These are phyloP conservation scores for Huntiella savannae DNA, from an alignment of 2,329 filamentous ascomycete species.

Conservation along the genomic window DNA sequence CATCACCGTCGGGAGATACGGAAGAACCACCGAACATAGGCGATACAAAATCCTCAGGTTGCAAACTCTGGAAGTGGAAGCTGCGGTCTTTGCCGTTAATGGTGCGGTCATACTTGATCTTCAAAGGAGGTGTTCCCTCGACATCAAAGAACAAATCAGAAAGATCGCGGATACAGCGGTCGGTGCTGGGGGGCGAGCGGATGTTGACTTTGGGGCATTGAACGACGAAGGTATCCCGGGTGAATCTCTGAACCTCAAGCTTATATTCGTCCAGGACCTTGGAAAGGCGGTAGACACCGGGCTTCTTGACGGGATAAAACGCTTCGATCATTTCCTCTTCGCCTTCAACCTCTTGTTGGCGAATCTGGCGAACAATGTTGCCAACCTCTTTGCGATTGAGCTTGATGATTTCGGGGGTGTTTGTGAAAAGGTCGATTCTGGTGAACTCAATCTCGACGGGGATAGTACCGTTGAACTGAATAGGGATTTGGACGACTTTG, in stretches of 20 bases:
- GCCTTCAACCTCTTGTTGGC: slow-evolving; percentile 46
- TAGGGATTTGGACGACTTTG: slow-evolving; percentile 49
- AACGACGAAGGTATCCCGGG: slow-evolving; percentile 66
- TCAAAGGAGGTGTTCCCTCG: slow-evolving; percentile 72
- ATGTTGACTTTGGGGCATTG: slow-evolving; percentile 66
- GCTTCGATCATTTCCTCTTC: slow-evolving; percentile 44
- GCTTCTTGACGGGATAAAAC: slow-evolving; percentile 60
- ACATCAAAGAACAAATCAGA: slow-evolving; percentile 73
- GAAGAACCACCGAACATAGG: slow-evolving; percentile 48
- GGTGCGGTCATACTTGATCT: slow-evolving; percentile 77
- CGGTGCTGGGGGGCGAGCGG: slow-evolving; percentile 37
- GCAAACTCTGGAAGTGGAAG: slow-evolving; percentile 81
- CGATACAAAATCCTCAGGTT: slow-evolving; percentile 69
- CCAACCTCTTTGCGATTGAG: slow-evolving; percentile 57
- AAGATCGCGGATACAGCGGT: slow-evolving; percentile 71
- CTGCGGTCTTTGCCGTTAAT: slow-evolving; percentile 70
- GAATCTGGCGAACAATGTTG: slow-evolving; percentile 48
- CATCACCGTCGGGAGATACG: slow-evolving; percentile 38
- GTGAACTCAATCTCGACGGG: slow-evolving; percentile 79
- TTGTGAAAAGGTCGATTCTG: slow-evolving; percentile 67
- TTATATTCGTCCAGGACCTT: slow-evolving; percentile 87
- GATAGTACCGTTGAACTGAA: slow-evolving; percentile 83
- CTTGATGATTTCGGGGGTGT: slow-evolving; percentile 59
- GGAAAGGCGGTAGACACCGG: slow-evolving; percentile 68
- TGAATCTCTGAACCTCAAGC: slow-evolving; percentile 65